Evolutionary conservation across 805 yeast species (phyloP).

Genomic region (Candida yuanshanica): DNA sequence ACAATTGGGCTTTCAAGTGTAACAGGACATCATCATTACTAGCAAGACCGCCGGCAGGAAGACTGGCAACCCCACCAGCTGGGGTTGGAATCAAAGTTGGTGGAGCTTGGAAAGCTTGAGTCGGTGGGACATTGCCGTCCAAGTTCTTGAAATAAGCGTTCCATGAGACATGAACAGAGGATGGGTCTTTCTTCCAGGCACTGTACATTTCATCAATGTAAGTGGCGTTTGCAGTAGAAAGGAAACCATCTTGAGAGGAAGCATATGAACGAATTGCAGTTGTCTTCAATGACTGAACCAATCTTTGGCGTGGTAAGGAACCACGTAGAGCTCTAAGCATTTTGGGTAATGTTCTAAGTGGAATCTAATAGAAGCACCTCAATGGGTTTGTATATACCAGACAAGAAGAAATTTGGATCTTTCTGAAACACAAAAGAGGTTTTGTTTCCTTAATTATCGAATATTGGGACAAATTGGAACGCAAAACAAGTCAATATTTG

Average conservation of each 20-base stretch:
- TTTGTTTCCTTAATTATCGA: too few relatives aligned
- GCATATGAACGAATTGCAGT: conserved; percentile 8
- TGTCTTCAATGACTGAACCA: conserved; percentile 9
- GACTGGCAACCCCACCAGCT: conserved; percentile 66
- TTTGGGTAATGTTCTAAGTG: conserved; percentile 1
- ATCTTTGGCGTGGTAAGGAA: conserved; percentile 21
- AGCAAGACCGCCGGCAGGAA: conserved; percentile 40
- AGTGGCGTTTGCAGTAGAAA: conserved; percentile 78
- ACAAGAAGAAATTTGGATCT: not conserved
- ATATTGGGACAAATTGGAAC: too few relatives aligned
- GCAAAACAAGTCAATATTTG: too few relatives aligned
- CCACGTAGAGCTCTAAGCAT: conserved; percentile 24
- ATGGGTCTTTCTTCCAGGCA: conserved; percentile 89
- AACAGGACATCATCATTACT: conserved; percentile 53
- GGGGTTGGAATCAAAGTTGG: conserved; percentile 85
- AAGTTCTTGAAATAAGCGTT: conserved; percentile 92
- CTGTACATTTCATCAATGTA: conserved; percentile 97
- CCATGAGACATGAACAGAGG: conserved; percentile 94
- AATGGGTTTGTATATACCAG: not conserved
- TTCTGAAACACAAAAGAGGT: not conserved
- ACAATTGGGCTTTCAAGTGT: conserved; percentile 91
- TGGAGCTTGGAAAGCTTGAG: conserved; percentile 82
- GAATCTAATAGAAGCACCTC: not conserved
- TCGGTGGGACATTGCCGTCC: conserved; percentile 62
- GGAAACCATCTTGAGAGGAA: conserved; percentile 54